phyloP scores from a whole-genome alignment of 2,329 filamentous ascomycete species.

The Emydomyces testavorans region DNA sequence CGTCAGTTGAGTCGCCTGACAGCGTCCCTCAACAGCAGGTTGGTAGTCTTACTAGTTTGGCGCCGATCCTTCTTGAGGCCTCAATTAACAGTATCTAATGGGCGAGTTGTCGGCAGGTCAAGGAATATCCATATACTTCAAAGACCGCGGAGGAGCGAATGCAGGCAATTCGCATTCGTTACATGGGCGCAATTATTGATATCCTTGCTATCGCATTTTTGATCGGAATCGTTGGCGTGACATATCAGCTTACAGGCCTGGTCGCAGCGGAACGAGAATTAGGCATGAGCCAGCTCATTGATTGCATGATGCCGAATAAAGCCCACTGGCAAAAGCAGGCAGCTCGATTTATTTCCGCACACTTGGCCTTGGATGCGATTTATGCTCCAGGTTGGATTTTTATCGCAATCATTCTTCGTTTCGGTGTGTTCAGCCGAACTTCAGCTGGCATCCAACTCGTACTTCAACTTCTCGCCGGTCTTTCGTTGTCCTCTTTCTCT shows the following conservation, averaged over 20 bases:
- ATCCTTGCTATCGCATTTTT: slow-evolving; percentile 71
- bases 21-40: background rate
- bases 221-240: slow-evolving; percentile 65
- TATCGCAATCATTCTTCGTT: slow-evolving; percentile 49
- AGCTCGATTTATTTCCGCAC: slow-evolving; percentile 65
- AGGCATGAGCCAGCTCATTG: slow-evolving; percentile 77
- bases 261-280: slow-evolving; percentile 75
- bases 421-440: slow-evolving; percentile 54
- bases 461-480: slow-evolving; percentile 63
- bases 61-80: too few relatives aligned
- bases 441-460: slow-evolving; percentile 56
- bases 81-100: too few relatives aligned
- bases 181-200: slow-evolving; percentile 62
- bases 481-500: slow-evolving; percentile 67
- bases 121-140: slow-evolving; percentile 65
- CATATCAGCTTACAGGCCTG: slow-evolving; percentile 77
- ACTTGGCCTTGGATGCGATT: slow-evolving; percentile 66
- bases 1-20: slow-evolving; percentile 39
- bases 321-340: slow-evolving; percentile 65
- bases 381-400: slow-evolving; percentile 77
- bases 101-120: slow-evolving; percentile 7
- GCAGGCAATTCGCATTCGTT: slow-evolving; percentile 53
- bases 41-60: background rate
- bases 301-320: slow-evolving; percentile 78
- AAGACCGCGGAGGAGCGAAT: slow-evolving; percentile 56